Evolutionary conservation across 257 asterid genomes (phyloP).

Genomic region (Fraxinus pennsylvanica): DNA sequence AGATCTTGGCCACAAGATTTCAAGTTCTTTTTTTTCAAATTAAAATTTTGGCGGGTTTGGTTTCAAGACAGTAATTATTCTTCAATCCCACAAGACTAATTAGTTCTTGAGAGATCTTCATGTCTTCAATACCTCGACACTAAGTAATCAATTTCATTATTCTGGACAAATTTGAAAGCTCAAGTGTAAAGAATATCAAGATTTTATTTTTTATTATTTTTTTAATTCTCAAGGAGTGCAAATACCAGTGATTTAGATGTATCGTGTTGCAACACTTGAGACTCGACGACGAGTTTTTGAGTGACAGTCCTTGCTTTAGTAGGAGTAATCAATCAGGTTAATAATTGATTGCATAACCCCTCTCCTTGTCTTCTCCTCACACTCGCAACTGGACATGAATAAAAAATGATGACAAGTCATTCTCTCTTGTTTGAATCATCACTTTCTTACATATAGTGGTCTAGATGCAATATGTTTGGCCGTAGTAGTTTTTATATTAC

Average conservation of each 20-base stretch:
- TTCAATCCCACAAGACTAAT: not conserved
- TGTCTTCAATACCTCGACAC: not conserved
- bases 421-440: not conserved
- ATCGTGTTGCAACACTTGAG: not conserved
- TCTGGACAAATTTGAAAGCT: not conserved
- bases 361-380: not conserved
- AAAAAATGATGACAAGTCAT: not conserved
- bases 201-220: too few relatives aligned
- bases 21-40: not conserved
- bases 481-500: not conserved
- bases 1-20: not conserved
- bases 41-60: not conserved
- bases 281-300: not conserved
- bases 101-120: not conserved
- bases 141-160: not conserved
- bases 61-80: not conserved
- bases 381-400: not conserved
- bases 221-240: not conserved
- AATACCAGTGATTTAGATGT: too few relatives aligned
- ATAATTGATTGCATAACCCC: not conserved
- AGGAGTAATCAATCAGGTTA: not conserved
- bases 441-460: not conserved
- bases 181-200: not conserved
- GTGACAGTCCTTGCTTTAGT: not conserved
- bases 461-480: constrained; percentile 6